Evolutionary conservation across 192 early-diverging fungal species (phyloP).

Genomic region (Thoreauomyces humboldtii): DNA sequence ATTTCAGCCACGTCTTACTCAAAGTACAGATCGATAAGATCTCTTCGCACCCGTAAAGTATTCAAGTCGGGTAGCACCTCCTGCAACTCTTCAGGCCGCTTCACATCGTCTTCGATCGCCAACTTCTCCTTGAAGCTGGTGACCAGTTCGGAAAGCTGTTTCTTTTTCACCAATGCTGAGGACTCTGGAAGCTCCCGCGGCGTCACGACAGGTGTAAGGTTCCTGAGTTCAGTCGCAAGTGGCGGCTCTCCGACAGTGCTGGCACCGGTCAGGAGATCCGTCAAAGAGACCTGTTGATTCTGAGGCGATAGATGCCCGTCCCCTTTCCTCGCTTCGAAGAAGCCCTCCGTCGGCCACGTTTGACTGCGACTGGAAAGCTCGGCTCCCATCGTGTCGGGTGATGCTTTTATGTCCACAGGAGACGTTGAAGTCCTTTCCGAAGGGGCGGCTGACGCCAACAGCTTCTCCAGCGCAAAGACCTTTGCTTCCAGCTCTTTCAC

Average conservation of each 20-base stretch:
- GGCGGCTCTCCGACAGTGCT: no score
- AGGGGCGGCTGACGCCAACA: slow-evolving; percentile 17
- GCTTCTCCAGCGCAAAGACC: slow-evolving; percentile 20
- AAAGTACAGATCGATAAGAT: slow-evolving; percentile 19
- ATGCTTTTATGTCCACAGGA: neutral
- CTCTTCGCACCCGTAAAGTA: neutral
- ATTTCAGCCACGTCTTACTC: no score
- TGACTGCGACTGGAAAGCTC: neutral
- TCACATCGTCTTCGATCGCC: neutral
- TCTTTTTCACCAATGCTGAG: neutral
- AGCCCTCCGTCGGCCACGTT: neutral
- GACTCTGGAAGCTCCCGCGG: neutral
- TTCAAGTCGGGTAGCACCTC: neutral
- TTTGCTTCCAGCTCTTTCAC: slow-evolving; percentile 21
- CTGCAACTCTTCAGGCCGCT: neutral
- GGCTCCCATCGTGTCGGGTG: neutral
- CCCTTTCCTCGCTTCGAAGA: slow-evolving; percentile 1
- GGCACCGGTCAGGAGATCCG: no score
- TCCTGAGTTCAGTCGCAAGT: no score
- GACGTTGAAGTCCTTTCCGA: neutral
- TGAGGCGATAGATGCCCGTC: no score
- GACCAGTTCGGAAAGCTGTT: slow-evolving; percentile 10
- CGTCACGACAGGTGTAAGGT: no score
- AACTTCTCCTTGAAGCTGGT: neutral
- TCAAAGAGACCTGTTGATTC: no score